Evolutionary conservation across 768 basidiomycete genomes (phyloP).

Genomic region (Ephemerocybe angulata): DNA sequence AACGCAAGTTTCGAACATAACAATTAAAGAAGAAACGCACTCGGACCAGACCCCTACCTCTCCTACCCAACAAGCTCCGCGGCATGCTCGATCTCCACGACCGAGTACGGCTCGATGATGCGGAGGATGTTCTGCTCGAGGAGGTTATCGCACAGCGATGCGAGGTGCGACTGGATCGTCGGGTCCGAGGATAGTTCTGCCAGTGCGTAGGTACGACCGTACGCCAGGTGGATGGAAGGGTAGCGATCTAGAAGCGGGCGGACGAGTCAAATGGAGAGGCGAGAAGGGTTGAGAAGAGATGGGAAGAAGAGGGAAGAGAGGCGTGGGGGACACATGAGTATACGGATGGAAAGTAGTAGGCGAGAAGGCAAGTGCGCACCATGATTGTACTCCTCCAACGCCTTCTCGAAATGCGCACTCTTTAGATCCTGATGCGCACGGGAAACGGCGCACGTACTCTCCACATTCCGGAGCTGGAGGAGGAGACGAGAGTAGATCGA

Average conservation of each 20-base stretch:
- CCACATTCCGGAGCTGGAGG: constrained; percentile 76
- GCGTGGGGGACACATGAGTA: background rate
- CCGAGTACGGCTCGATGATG: constrained; percentile 93
- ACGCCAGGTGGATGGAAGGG: no score
- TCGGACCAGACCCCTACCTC: constrained; percentile 82
- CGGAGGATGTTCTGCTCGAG: constrained; percentile 93
- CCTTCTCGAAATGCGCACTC: constrained; percentile 84
- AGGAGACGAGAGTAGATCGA: constrained; percentile 78
- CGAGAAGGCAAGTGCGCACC: constrained; percentile 44
- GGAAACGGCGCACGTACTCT: constrained; percentile 94
- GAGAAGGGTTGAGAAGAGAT: background rate
- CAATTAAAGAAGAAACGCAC: constrained; percentile 39
- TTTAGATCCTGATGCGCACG: constrained; percentile 91
- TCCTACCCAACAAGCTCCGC: constrained; percentile 87
- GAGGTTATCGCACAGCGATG: constrained; percentile 91
- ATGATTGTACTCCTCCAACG: constrained; percentile 79
- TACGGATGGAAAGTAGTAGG: no score
- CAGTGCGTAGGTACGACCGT: no score
- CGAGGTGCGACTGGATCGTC: constrained; percentile 92
- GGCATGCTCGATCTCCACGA: constrained; percentile 87
- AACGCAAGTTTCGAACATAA: constrained; percentile 3
- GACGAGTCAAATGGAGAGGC: background rate
- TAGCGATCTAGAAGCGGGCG: background rate
- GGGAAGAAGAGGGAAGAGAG: background rate
- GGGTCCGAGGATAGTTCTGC: constrained; percentile 94